These are phyloP conservation scores for Antarctomyces pellizariae DNA, from an alignment of 495 filamentous ascomycete species.

Conservation along the genomic window DNA sequence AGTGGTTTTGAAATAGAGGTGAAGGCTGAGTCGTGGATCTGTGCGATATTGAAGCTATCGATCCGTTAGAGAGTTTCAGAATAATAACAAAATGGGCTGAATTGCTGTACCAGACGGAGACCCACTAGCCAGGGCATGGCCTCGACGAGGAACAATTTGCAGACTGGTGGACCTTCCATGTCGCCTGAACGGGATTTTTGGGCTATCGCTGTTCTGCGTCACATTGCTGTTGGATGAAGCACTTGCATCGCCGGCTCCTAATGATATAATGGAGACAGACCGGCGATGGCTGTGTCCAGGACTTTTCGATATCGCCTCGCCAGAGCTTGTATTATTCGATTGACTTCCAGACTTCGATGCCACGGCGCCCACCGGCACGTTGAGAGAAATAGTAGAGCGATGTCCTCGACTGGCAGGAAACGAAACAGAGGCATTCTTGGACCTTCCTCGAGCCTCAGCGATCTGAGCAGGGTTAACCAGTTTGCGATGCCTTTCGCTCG, in stretches of 20 bases:
- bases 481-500: too few species aligned
- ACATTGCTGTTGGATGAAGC: too few species aligned
- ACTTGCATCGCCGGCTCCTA: constrained; percentile 41
- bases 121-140: constrained; percentile 13
- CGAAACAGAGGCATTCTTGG: too few species aligned
- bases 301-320: constrained; percentile 3
- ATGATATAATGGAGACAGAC: constrained; percentile 87
- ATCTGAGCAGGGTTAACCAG: too few species aligned
- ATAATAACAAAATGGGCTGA: background rate
- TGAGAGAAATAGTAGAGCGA: constrained; percentile 32
- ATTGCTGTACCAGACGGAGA: constrained; percentile 21
- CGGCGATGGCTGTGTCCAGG: constrained; percentile 31
- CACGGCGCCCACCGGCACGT: constrained; percentile 18
- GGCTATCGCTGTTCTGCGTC: too few species aligned
- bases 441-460: too few species aligned
- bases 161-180: constrained; percentile 71
- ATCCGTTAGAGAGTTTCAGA: constrained; percentile 1
- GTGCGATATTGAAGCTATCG: constrained; percentile 19
- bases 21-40: constrained; percentile 11
- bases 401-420: constrained; percentile 23
- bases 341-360: constrained; percentile 11
- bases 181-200: constrained; percentile 29
- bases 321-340: constrained; percentile 6
- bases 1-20: too few species aligned
- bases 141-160: constrained; percentile 41